phyloP scores from a whole-genome alignment of 2,329 filamentous ascomycete genomes.

The Aspergillus hiratsukae region DNA sequence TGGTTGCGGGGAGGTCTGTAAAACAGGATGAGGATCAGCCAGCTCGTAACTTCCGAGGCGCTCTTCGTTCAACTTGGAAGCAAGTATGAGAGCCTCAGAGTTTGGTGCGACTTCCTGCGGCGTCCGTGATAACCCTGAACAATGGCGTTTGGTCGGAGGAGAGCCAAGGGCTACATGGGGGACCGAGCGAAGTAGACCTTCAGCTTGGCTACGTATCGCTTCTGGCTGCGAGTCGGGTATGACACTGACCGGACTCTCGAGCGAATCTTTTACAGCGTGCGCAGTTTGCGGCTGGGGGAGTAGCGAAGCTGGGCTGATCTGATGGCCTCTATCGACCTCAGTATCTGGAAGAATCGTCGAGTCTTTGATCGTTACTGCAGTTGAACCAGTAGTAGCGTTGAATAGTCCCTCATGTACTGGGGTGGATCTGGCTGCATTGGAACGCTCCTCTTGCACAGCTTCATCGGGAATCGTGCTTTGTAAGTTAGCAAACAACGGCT shows the following conservation, averaged over 20 bases:
- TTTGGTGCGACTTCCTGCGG: neutral
- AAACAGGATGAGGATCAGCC: neutral
- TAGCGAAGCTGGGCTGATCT: neutral
- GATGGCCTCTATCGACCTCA: neutral
- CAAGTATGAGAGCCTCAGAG: neutral
- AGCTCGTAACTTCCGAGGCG: neutral
- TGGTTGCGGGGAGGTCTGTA: neutral
- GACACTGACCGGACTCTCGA: constrained; percentile 34
- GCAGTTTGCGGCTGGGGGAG: neutral
- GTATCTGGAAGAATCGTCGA: neutral
- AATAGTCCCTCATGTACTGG: neutral
- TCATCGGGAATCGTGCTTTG: neutral
- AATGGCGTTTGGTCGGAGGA: constrained; percentile 10
- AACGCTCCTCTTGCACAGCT: neutral
- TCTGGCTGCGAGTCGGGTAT: constrained; percentile 39
- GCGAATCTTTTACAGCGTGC: constrained; percentile 16
- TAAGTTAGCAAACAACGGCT: neutral
- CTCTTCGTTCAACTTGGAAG: neutral
- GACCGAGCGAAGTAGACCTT: neutral
- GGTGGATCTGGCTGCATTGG: neutral
- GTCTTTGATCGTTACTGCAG: neutral
- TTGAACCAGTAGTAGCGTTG: neutral
- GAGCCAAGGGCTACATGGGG: neutral
- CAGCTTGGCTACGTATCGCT: constrained; percentile 1
- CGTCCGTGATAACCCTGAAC: constrained; percentile 4